Percentiles rank a stretch among this genome's conserved stretches.
Conservation (phyloP, 2,329 filamentous ascomycete species). For the Cladobotryum protrusum region DNA sequence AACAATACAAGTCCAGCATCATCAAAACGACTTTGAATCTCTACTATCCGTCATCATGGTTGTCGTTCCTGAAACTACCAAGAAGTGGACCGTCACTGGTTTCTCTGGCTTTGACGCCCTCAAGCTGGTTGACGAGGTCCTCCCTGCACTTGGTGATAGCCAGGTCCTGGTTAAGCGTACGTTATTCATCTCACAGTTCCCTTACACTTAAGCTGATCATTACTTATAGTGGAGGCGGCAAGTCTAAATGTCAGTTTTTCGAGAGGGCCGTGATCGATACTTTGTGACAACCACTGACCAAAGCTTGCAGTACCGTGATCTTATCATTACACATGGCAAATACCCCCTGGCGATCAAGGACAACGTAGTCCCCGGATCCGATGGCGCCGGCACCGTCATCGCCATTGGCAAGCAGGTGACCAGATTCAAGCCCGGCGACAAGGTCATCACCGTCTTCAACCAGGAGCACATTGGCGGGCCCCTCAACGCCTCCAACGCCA, state of each 20-base stretch:
- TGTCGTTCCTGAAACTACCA: slow-evolving; percentile 32
- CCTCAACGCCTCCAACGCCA: slow-evolving; percentile 26
- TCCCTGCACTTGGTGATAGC: slow-evolving; percentile 60
- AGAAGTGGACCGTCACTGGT: slow-evolving; percentile 48
- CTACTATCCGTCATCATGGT: slow-evolving; percentile 1
- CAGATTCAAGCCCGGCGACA: slow-evolving; percentile 46
- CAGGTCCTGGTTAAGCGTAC: slow-evolving; percentile 62
- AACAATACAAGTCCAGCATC: no score
- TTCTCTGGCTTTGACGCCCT: slow-evolving; percentile 51
- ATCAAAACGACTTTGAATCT: no score
- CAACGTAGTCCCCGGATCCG: slow-evolving; percentile 45
- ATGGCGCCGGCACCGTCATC: slow-evolving; percentile 48
- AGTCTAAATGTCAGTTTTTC: slow-evolving; percentile 39
- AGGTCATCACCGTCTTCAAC: slow-evolving; percentile 56
- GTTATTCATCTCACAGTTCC: slow-evolving; percentile 6
- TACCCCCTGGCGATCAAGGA: slow-evolving; percentile 39
- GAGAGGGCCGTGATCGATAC: background rate
- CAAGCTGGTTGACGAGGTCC: slow-evolving; percentile 45
- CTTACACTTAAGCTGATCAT: slow-evolving; percentile 1
- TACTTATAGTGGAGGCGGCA: slow-evolving; percentile 36
- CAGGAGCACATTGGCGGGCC: slow-evolving; percentile 44
- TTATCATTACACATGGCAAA: slow-evolving; percentile 43
- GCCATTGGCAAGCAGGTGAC: slow-evolving; percentile 44
- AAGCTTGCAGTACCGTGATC: slow-evolving; percentile 40
- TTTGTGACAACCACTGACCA: background rate